Evolutionary conservation across 768 basidiomycete species (phyloP), one percentile per base, ranked within the genome.

Genomic region (Hypholoma fasciculare): DNA sequence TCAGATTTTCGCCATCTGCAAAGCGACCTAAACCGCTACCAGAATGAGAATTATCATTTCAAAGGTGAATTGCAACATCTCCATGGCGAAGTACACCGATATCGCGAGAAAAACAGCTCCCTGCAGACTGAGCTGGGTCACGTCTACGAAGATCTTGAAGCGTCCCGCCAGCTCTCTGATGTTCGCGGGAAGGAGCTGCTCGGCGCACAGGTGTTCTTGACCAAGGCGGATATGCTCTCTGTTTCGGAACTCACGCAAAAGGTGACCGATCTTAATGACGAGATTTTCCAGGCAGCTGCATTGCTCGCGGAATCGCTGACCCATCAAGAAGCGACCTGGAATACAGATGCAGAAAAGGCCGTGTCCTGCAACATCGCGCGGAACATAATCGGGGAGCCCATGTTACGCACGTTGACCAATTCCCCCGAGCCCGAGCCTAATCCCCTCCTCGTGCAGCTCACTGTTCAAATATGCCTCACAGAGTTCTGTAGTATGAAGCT

Each of bases 101-200:
- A 42, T 42, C 40, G 40, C 40, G 17, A 42, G 40, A 42, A 16
- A 16, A 42, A 5, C 3, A 42, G 13, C 13, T 4, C 40, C 16
- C 40, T 42, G 40, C 5, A 5, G 40, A 42, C 7, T 14, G 62
- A 65, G 48, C 37, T 65, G 8, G 51, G 42, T 8, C 53, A 56
- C 30, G 47, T 63, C 12, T 49, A 57, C n/a, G 37, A 40, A 16
- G 44, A 57, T 27, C 59, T 64, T 14, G 63, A 65, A 13, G 56
- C 61, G 34, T 46, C 53, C 7, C 65, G 61, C n/a, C 23, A 49
- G 14, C 54, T 67, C 11, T 60, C 76, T 1, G 68, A 74, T 14
- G 68, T 71, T 26, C 71, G 76, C 6, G 76, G 76, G 4, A 70
- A 71, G 48, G 66, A 67, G 50, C 62, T 65, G 9, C 36, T 61